Evolutionary conservation across 495 filamentous ascomycete genomes (phyloP), one percentile per base, ranked within the genome.

Genomic region (Echria macrotheca): DNA sequence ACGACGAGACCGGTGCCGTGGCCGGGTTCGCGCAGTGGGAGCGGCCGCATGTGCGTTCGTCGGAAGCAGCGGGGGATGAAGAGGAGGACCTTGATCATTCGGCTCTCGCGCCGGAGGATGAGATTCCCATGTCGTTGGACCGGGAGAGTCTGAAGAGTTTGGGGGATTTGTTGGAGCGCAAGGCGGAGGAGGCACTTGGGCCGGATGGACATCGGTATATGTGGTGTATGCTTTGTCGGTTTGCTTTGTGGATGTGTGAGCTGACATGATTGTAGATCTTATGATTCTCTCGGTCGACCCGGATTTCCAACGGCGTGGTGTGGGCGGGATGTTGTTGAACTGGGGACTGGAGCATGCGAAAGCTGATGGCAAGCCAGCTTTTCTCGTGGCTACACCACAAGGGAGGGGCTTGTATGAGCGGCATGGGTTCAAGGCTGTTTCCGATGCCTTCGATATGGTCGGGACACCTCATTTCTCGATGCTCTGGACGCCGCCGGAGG

Each of bases 11-110:
- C 22, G 24, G 37, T 1, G 39, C 26, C 1, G 39, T 64, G 1
- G 37, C 59, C 0, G 61, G 55, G 1, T 61, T 53, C n/a, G 50
- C 53, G 2, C 61, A 64, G 32, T 64, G 61, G 61, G 50, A 57
- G 8, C 11, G 23, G 33, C 61, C 61, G 8, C 28, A 22, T 11
- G 19, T 3, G 11, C 24, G 4, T n/a, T 35, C 12, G 1, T 17
- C 39, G 21, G 12, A 32, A 1, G 35, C 17, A 11, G 1, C 14
- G 6, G 21, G 26, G 0, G 44, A 15, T 9, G 18, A 26, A 11
- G 35, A 38, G 1, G 17, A 39, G 0, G 44, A 15, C 28, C 33
- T 46, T 8, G 9, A 31, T 31, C 7, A 31, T 19, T 8, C 15
- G 7, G 5, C 38, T 12, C 8, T 12, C 5, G 38, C n/a, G 21